Evolutionary conservation across 2,329 filamentous ascomycete genomes (phyloP), one percentile per base, ranked within the genome.

Genomic region (Curvularia eragrostidis): DNA sequence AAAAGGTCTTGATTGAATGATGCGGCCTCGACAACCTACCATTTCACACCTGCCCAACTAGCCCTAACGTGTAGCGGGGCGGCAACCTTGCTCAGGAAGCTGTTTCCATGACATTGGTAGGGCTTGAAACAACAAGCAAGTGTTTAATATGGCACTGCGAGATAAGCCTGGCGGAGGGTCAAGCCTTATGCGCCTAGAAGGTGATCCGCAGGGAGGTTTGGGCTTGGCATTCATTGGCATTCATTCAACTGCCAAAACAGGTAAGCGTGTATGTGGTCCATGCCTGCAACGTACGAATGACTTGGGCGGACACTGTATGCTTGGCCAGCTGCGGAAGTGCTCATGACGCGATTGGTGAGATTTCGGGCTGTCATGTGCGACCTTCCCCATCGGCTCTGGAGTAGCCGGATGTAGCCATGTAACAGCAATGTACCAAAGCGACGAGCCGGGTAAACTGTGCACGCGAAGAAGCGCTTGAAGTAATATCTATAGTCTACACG

Each of bases 31-130:
- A 12, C 52, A 56, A 43, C 48, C 42, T 48, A 52, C 18, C 39
- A 61, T 43, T 53, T 59, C 51, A 56, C 67, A 73, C 69, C 71
- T 73, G 67, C 70, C 71, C 36, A 57, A 67, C 63, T 58, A 32
- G 67, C 65, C 54, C 52, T 67, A 66, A 70, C 55, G 56, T 57
- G 53, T 30, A 24, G 56, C 69, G 67, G 69, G 50, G 61, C 63
- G 62, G 59, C 60, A 52, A 47, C 55, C 66, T 64, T 56, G 56
- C 62, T 64, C 54, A 51, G 67, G 68, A 67, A 68, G 66, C 59
- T 70, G 60, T 28, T 32, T 56, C 48, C 64, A 62, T 24, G 30
- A 32, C 23, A 52, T 47, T 50, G 63, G 65, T 51, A 61, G 58
- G 48, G 47, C 49, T 56, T 54, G 61, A 42, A 26, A 50, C 28